These are phyloP conservation scores for Fusarium sp. DNA, from an alignment of 2,329 filamentous ascomycete species.

Conservation along the genomic window DNA sequence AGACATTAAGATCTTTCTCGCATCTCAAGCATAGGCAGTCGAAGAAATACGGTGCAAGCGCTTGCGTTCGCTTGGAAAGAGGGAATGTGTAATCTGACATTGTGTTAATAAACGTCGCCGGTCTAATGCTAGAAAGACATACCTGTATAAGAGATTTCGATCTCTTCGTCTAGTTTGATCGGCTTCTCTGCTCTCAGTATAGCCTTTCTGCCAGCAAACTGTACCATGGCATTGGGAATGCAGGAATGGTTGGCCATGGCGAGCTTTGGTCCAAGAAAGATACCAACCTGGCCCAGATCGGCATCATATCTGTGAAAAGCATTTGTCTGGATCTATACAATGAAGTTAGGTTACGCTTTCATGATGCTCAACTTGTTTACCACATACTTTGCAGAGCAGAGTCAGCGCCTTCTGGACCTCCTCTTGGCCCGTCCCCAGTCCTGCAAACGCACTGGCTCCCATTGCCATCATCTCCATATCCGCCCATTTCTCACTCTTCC, in stretches of 20 bases:
- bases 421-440: slow-evolving; percentile 53
- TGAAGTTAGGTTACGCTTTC: neutral
- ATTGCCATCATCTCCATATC: slow-evolving; percentile 65
- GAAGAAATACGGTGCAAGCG: slow-evolving; percentile 65
- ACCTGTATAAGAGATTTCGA: slow-evolving; percentile 74
- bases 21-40: slow-evolving; percentile 65
- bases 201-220: slow-evolving; percentile 65
- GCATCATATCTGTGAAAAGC: slow-evolving; percentile 68
- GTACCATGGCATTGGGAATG: slow-evolving; percentile 69
- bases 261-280: slow-evolving; percentile 68
- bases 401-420: slow-evolving; percentile 58
- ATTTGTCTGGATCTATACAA: slow-evolving; percentile 69
- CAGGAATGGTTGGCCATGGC: slow-evolving; percentile 75
- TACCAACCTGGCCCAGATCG: slow-evolving; percentile 65
- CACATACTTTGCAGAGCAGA: slow-evolving; percentile 66
- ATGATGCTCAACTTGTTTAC: neutral
- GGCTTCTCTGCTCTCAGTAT: slow-evolving; percentile 62
- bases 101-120: neutral
- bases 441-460: slow-evolving; percentile 58
- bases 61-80: slow-evolving; percentile 56
- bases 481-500: slow-evolving; percentile 54
- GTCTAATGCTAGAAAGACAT: slow-evolving; percentile 7
- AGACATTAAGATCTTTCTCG: slow-evolving; percentile 64
- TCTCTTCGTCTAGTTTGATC: slow-evolving; percentile 66
- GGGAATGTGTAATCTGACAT: slow-evolving; percentile 62